These are phyloP conservation scores for Xerocomus nothofagi DNA, from an alignment of 1,284 basidiomycete genomes.

Conservation along the genomic window DNA sequence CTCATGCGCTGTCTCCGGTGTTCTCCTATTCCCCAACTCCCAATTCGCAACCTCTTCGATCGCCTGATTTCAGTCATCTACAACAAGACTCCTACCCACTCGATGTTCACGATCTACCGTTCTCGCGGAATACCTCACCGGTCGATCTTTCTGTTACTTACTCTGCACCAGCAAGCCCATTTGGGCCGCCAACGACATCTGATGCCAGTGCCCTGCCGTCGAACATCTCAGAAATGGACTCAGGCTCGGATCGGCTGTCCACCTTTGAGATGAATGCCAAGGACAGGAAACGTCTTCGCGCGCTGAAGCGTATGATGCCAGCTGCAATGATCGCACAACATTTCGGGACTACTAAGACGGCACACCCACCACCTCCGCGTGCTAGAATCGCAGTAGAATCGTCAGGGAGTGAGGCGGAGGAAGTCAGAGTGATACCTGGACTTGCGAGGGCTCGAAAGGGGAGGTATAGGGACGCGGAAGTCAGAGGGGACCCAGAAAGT, in stretches of 20 bases:
- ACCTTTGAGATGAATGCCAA: slow-evolving; percentile 23
- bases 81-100: slow-evolving; percentile 17
- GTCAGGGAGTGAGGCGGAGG: slow-evolving; percentile 36
- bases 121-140: slow-evolving; percentile 7
- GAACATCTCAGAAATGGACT: slow-evolving; percentile 18
- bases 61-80: slow-evolving; percentile 15
- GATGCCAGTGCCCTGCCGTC: slow-evolving; percentile 19
- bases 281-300: slow-evolving; percentile 37
- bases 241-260: slow-evolving; percentile 16
- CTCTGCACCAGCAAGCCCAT: slow-evolving; percentile 20
- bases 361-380: slow-evolving; percentile 10
- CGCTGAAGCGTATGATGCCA: slow-evolving; percentile 46
- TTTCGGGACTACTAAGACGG: slow-evolving; percentile 18
- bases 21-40: slow-evolving; percentile 13
- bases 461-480: slow-evolving; percentile 30
- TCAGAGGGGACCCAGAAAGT: slow-evolving; percentile 53
- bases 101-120: slow-evolving; percentile 6
- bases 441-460: slow-evolving; percentile 42
- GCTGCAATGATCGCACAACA: slow-evolving; percentile 41
- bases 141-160: not conserved
- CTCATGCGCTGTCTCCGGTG: not conserved
- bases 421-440: slow-evolving; percentile 43
- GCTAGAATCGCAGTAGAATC: slow-evolving; percentile 14
- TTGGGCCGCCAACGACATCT: slow-evolving; percentile 21
- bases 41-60: slow-evolving; percentile 1